Evolutionary conservation across 805 yeast species (phyloP).

Genomic region (Starmera quercuum): DNA sequence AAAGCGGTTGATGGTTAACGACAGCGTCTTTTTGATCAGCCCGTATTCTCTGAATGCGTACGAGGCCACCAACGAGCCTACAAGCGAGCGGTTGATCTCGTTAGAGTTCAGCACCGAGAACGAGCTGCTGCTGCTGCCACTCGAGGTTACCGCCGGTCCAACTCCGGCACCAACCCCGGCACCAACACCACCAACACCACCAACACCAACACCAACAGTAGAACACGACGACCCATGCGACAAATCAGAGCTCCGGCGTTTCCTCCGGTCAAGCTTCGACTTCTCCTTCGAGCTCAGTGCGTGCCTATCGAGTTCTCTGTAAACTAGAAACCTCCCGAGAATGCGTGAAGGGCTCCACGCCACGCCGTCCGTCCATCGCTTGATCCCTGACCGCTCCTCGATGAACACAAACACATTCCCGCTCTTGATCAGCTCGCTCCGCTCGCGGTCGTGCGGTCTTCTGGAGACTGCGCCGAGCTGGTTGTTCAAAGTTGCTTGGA

Average conservation of each 20-base stretch:
- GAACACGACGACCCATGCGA: not conserved
- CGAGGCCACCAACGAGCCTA: constrained; percentile 50
- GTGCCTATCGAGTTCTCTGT: constrained; percentile 55
- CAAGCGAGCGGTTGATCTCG: constrained; percentile 29
- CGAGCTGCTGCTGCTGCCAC: not conserved
- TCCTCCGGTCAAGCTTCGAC: constrained; percentile 10
- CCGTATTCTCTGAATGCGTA: constrained; percentile 67
- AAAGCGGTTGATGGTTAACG: constrained; percentile 23
- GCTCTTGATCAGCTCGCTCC: constrained; percentile 54
- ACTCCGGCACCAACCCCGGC: not conserved
- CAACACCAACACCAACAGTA: not conserved
- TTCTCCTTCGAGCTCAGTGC: constrained; percentile 35
- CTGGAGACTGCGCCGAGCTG: constrained; percentile 56
- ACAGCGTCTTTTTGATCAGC: constrained; percentile 74
- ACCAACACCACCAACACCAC: not conserved
- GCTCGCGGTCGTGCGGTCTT: constrained; percentile 77
- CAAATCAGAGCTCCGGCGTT: constrained; percentile 5
- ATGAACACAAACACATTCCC: constrained; percentile 83
- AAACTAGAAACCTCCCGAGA: constrained; percentile 75
- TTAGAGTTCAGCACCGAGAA: constrained; percentile 5
- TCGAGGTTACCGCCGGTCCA: constrained; percentile 1
- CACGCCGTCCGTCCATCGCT: constrained; percentile 96
- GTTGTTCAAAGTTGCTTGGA: constrained; percentile 70
- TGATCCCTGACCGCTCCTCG: constrained; percentile 76
- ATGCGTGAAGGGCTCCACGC: constrained; percentile 92